A percentile compares a stretch with the other conserved stretches of the same genome.
Evolutionary conservation across 2,329 filamentous ascomycete genomes (phyloP).

Genomic region (Colletotrichum spinosum): DNA sequence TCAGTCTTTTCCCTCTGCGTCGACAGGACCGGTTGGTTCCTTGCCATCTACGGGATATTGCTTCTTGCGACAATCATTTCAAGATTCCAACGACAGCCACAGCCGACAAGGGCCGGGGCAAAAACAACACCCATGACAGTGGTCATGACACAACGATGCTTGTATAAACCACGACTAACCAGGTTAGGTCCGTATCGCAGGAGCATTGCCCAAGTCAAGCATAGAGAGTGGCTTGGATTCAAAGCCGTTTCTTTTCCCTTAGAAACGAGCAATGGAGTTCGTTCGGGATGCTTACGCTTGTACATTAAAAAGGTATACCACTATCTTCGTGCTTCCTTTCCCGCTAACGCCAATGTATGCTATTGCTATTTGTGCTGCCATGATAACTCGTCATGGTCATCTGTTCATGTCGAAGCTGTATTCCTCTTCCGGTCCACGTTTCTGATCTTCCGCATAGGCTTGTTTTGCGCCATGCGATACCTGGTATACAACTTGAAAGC

Average conservation of each 20-base stretch:
- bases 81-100: no score
- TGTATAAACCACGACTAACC: no score
- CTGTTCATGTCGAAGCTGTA: slow-evolving; percentile 18
- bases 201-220: no score
- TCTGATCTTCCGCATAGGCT: slow-evolving; percentile 64
- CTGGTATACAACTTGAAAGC: slow-evolving; percentile 71
- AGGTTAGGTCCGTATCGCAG: no score
- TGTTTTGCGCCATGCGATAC: slow-evolving; percentile 69
- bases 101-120: no score
- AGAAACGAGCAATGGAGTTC: neutral
- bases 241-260: no score
- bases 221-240: neutral
- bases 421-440: slow-evolving; percentile 63
- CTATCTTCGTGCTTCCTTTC: neutral
- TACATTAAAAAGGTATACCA: slow-evolving; percentile 10
- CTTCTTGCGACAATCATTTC: no score
- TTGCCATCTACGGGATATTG: no score
- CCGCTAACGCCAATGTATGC: slow-evolving; percentile 22
- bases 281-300: neutral
- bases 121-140: no score
- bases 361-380: neutral
- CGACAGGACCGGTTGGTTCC: no score
- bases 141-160: no score
- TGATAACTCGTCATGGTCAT: neutral
- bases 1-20: no score